Base-by-base conservation (phyloP, 352 stramenopile species). In the Pythium guiyangense region DNA sequence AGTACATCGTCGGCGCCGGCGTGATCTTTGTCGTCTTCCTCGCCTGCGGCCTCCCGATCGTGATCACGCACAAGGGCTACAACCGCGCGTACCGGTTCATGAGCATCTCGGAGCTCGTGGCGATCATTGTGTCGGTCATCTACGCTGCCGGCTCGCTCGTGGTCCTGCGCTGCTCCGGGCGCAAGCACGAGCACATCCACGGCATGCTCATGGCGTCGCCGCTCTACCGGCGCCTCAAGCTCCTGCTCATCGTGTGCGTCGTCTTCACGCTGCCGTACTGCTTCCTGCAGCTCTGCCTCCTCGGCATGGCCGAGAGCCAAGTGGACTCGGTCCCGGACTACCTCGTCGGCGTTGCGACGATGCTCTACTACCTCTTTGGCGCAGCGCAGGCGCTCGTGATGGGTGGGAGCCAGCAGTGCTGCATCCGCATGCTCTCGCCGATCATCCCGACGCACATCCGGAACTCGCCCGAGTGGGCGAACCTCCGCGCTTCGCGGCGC, bases 171-270 rank as follows among this genome's bases (percentile, higher is more conserved):
- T 67, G 71, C 27, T 76, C 69, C 17, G 79, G 79, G 10, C 64
- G 78, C 22, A 86, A 88, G 49, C 73, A 86, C 46, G 79, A 90
- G 59, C 77, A 86, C 61, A 75, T 88, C 29, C 77, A 90, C 48
- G 79, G 79, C 29, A 68, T 84, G 8, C 62, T 91, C 31, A 74
- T 83, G 69, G 70, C 76, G 18, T 91, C 80, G 40, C 80, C 80
- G 45, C 57, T 91, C 14, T 91, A 91, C 49, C 59, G 64, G 11
- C 62, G 80, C 22, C 73, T 91, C 53, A 88, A 88, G 66, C 44
- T 63, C 51, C 64, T 91, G 48, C 53, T 91, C 60, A 78, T 88
- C 56, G 73, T 86, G 54, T 82, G 74, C 25, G 67, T 68, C 9
- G 51, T 88, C 20, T 88, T 88, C 64, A 87, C 76, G 37, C 60